Evolutionary conservation across 192 early-diverging fungal species (phyloP).

Genomic region (Backusella sp.): DNA sequence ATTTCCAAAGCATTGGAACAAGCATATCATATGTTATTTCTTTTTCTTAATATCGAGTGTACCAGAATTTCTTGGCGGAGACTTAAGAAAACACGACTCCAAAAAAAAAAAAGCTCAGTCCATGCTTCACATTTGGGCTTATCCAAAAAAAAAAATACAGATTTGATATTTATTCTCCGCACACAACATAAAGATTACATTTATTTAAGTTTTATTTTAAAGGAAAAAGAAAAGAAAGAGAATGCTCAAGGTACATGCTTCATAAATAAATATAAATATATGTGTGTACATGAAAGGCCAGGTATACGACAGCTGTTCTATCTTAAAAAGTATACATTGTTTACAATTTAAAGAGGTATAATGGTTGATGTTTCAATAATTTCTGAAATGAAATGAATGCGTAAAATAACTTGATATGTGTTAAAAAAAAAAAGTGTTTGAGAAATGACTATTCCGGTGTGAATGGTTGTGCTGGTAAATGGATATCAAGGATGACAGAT

Average conservation of each 20-base stretch:
- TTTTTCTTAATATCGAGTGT: not conserved
- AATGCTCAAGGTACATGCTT: not conserved
- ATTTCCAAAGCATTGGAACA: not conserved
- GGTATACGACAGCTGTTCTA: not conserved
- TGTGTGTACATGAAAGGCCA: not conserved
- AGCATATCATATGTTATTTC: not conserved
- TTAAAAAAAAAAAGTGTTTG: constrained; percentile 3
- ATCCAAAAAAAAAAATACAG: not conserved
- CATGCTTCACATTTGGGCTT: not conserved
- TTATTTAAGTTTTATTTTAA: not conserved
- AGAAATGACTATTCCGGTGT: not conserved
- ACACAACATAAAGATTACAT: not conserved
- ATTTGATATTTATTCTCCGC: not conserved
- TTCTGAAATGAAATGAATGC: not conserved
- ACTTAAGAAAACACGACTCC: not conserved
- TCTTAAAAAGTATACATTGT: constrained; percentile 3
- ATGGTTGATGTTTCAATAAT: constrained; percentile 4
- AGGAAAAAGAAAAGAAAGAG: not conserved
- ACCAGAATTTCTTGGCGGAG: not conserved
- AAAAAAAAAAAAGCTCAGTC: not conserved
- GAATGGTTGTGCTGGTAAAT: not conserved
- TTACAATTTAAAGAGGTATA: constrained; percentile 2
- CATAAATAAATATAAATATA: not conserved
- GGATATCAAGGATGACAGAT: constrained; percentile 1
- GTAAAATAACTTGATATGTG: not conserved